Conservation (phyloP, 148 eudicot genomes). For the Pharnaceum exiguum region DNA sequence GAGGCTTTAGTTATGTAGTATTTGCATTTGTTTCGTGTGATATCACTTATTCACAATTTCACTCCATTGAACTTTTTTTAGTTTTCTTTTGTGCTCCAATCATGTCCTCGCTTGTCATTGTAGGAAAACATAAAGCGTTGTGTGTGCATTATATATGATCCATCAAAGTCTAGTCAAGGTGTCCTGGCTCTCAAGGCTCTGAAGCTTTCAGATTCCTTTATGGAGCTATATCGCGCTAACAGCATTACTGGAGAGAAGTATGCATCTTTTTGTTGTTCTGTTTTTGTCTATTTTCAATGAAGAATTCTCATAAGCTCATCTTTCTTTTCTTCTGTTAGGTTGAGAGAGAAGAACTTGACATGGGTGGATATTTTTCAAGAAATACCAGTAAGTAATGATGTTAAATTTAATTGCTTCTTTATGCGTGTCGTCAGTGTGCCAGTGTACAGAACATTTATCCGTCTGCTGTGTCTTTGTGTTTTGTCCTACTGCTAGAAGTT, state of each 20-base stretch:
- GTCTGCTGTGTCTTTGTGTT: too few relatives aligned
- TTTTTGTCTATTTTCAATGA: background rate
- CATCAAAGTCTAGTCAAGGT: constrained; percentile 94
- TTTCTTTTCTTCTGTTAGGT: constrained; percentile 36
- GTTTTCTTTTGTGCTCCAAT: background rate
- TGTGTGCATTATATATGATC: constrained; percentile 96
- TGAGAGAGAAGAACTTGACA: constrained; percentile 92
- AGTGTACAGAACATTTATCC: too few relatives aligned
- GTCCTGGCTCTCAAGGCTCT: constrained; percentile 84
- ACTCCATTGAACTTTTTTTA: too few relatives aligned
- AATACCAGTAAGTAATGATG: constrained; percentile 77
- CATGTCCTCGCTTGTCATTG: constrained; percentile 12
- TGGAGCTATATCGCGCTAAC: constrained; percentile 85
- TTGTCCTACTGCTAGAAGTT: too few relatives aligned
- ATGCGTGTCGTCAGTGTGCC: constrained; percentile 6
- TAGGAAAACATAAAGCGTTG: constrained; percentile 95
- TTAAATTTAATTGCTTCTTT: background rate
- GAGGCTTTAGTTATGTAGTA: too few relatives aligned
- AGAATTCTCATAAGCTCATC: background rate
- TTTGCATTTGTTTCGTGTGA: too few relatives aligned
- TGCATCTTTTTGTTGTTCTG: constrained; percentile 11
- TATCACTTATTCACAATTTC: too few relatives aligned
- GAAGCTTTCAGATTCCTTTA: constrained; percentile 93
- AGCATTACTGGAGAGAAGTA: constrained; percentile 94
- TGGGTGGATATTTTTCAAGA: constrained; percentile 98